Evolutionary conservation across 441 rosid species (phyloP), one percentile per base, ranked within the genome.

Genomic region (Rhodomyrtus psidioides): DNA sequence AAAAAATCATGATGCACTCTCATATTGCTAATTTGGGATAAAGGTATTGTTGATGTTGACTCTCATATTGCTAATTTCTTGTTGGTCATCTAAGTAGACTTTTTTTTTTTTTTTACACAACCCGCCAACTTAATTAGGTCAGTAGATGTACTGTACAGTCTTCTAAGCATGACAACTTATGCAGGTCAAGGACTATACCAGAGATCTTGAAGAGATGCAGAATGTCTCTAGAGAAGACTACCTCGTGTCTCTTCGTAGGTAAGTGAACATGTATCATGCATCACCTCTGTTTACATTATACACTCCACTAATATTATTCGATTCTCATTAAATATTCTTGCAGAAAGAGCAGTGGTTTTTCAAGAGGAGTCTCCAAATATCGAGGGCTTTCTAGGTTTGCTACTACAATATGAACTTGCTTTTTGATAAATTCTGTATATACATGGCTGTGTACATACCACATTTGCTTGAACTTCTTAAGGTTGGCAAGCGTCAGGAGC

Each of bases 291-390:
- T 82, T 34, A 51, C 60, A 28, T n/a, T 55, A 53, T 6, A 82
- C 27, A 6, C 84, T 79, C 30, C 53, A 74, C 49, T 81, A 28
- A 83, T 79, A 34, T 84, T 86, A 27, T 53, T 55, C 49, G 81
- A 83, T 90, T 86, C 90, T 91, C 83, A 89, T 86, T 86, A 58
- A 26, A 57, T 91, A 74, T 84, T 87, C 87, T 55, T 91, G 90
- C 96, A 97, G 99, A 90, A 94, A 93, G 88, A 94, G 95, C 93
- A 93, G 95, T 79, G 95, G 97, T 82, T 94, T 94, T 87, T 93
- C 97, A 2, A 93, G 97, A 88, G 97, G 97, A 81, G 90, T 92
- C 53, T 90, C 95, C 28, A 94, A 94, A 89, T 93, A 94, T 89
- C 93, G 97, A 83, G 97, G 94, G 85, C 97, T 93, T 83, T 90